Percentiles rank a stretch among this genome's conserved stretches.
Conservation (phyloP, 164 flowering plant species). For the Cinnamomum micranthum region DNA sequence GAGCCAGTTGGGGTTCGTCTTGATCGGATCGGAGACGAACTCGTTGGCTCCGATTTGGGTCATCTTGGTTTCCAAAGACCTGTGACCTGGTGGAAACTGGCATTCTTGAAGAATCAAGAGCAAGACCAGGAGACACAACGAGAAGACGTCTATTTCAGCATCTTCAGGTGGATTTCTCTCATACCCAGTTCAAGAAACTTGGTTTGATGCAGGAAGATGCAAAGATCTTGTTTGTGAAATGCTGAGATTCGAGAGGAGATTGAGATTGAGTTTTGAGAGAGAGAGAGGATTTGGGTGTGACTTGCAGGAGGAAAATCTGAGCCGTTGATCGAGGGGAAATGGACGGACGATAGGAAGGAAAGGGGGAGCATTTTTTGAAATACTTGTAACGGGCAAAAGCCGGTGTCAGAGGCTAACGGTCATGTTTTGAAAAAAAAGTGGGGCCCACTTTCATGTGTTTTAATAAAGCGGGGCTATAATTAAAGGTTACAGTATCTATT, state of each 20-base stretch:
- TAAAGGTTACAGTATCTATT: background rate
- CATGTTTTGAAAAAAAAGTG: background rate
- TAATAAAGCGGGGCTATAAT: background rate
- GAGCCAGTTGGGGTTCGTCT: slow-evolving; percentile 26
- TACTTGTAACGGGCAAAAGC: slow-evolving; percentile 25
- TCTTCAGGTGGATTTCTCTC: slow-evolving; percentile 1
- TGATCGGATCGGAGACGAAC: slow-evolving; percentile 21
- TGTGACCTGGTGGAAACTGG: slow-evolving; percentile 74
- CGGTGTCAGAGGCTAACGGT: slow-evolving; percentile 21
- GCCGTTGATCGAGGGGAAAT: slow-evolving; percentile 24
- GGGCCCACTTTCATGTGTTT: background rate
- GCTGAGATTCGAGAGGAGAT: background rate
- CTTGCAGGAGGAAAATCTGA: slow-evolving; percentile 20
- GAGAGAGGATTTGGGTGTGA: background rate
- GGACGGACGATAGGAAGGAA: slow-evolving; percentile 22
- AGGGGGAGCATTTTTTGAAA: slow-evolving; percentile 19
- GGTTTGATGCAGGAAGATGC: background rate
- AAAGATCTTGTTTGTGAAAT: background rate
- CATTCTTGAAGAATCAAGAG: slow-evolving; percentile 27
- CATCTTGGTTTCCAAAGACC: slow-evolving; percentile 29
- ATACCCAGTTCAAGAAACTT: background rate
- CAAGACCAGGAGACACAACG: background rate
- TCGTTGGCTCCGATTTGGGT: slow-evolving; percentile 21
- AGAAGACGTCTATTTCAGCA: slow-evolving; percentile 26
- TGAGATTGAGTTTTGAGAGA: background rate